These are phyloP conservation scores for Xylariaceae sp. DNA, from an alignment of 2,329 filamentous ascomycete genomes.

Conservation along the genomic window DNA sequence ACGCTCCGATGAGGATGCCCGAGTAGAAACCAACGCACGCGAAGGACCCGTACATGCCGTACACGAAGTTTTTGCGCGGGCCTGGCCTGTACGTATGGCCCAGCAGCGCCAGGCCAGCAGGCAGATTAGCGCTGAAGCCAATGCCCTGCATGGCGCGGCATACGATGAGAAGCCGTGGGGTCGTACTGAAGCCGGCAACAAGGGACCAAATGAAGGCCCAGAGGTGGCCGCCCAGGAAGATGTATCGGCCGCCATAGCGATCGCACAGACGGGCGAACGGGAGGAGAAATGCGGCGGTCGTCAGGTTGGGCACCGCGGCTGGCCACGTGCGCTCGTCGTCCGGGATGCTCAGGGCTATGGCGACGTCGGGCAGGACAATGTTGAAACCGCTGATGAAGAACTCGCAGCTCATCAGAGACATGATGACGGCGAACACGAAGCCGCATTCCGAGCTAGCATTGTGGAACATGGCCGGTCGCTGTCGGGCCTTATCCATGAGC, in stretches of 20 bases:
- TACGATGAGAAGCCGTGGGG: conserved; percentile 66
- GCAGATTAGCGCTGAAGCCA: conserved; percentile 67
- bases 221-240: conserved; percentile 55
- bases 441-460: conserved; percentile 50
- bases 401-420: conserved; percentile 61
- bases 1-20: conserved; percentile 62
- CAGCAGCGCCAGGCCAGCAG: conserved; percentile 62
- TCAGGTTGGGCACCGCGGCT: conserved; percentile 56
- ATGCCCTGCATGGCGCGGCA: conserved; percentile 72
- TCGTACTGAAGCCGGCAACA: conserved; percentile 64
- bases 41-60: conserved; percentile 53
- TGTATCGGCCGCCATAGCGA: conserved; percentile 53
- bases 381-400: conserved; percentile 75
- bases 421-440: conserved; percentile 56
- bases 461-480: conserved; percentile 51
- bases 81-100: conserved; percentile 63
- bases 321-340: conserved; percentile 58
- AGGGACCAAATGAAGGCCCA: conserved; percentile 69
- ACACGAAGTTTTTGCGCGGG: conserved; percentile 63
- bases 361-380: conserved; percentile 65
- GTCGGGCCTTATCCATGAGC: conserved; percentile 38
- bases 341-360: conserved; percentile 60
- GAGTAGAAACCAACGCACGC: conserved; percentile 53
- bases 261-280: conserved; percentile 59
- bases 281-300: conserved; percentile 55